Percentiles rank a stretch among this genome's conserved stretches.
Evolutionary conservation across 805 yeast species (phyloP).

Genomic region (Torulaspora quercuum): DNA sequence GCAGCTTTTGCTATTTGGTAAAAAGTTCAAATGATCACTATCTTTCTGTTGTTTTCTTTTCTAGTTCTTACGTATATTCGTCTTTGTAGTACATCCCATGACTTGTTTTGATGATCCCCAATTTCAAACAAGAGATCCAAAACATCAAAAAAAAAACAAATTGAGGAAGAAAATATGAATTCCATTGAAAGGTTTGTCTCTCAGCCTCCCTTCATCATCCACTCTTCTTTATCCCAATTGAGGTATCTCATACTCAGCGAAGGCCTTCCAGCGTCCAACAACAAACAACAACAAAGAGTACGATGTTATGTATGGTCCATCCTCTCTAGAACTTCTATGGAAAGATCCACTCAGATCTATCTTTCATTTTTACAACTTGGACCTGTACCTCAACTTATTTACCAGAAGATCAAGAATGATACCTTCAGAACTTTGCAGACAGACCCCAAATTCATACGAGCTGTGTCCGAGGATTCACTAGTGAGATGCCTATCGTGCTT

Average conservation of each 20-base stretch:
- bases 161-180: conserved; percentile 3
- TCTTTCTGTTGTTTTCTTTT: neutral
- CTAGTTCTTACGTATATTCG: neutral
- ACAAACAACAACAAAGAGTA: conserved; percentile 22
- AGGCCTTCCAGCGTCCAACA: conserved; percentile 23
- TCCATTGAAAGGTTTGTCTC: conserved; percentile 18
- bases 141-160: neutral
- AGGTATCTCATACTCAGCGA: conserved; percentile 24
- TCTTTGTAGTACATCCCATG: neutral
- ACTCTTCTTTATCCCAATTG: conserved; percentile 20
- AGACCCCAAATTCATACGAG: conserved; percentile 58
- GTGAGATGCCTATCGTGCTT: conserved; percentile 68
- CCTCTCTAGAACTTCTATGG: conserved; percentile 59
- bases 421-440: conserved; percentile 81
- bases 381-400: conserved; percentile 51
- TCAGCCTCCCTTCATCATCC: conserved; percentile 20
- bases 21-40: conserved; percentile 79
- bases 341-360: conserved; percentile 52
- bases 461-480: conserved; percentile 66
- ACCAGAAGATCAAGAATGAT: conserved; percentile 71
- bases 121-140: neutral
- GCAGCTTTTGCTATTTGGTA: conserved; percentile 87
- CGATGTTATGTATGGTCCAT: conserved; percentile 80
- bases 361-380: conserved; percentile 51
- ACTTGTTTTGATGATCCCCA: no score